phyloP scores from a whole-genome alignment of 192 early-diverging fungal genomes.

The Dispira parvispora region DNA sequence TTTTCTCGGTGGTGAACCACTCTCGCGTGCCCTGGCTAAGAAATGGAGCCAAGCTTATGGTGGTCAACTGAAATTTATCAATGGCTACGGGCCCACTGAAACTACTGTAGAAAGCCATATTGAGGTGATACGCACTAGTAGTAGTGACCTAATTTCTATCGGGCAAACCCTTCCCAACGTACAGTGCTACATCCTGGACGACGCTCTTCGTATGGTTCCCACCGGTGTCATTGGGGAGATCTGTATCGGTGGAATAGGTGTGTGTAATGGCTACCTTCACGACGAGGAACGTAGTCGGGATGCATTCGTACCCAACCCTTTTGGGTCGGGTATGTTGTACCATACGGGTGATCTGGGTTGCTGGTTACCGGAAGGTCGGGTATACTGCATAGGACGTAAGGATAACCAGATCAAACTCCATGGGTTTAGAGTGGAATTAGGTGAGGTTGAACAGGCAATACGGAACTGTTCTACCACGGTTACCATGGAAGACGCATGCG shows the following conservation, averaged over 20 bases:
- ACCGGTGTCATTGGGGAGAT: not conserved
- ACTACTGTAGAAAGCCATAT: not conserved
- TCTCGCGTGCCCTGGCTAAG: not conserved
- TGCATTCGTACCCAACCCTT: slow-evolving; percentile 22
- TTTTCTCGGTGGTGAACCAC: not conserved
- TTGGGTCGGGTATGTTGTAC: slow-evolving; percentile 15
- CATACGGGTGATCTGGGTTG: slow-evolving; percentile 18
- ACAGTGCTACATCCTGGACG: not conserved
- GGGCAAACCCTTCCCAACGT: not conserved
- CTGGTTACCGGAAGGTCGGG: slow-evolving; percentile 17
- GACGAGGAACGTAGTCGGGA: slow-evolving; percentile 16
- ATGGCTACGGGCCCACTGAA: not conserved
- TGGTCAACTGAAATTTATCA: not conserved
- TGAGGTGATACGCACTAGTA: not conserved
- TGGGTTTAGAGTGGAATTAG: slow-evolving; percentile 20
- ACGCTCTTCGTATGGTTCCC: not conserved
- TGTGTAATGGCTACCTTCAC: slow-evolving; percentile 20
- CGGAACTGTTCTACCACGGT: not conserved
- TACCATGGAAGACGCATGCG: not conserved
- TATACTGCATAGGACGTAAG: slow-evolving; percentile 17
- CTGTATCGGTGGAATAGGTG: slow-evolving; percentile 7
- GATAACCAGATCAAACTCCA: slow-evolving; percentile 23
- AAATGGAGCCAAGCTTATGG: not conserved
- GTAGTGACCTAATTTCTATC: not conserved
- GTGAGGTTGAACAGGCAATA: slow-evolving; percentile 14